phyloP scores from a whole-genome alignment of 129 eudicot genomes.

The Chrysanthemum seticuspe region DNA sequence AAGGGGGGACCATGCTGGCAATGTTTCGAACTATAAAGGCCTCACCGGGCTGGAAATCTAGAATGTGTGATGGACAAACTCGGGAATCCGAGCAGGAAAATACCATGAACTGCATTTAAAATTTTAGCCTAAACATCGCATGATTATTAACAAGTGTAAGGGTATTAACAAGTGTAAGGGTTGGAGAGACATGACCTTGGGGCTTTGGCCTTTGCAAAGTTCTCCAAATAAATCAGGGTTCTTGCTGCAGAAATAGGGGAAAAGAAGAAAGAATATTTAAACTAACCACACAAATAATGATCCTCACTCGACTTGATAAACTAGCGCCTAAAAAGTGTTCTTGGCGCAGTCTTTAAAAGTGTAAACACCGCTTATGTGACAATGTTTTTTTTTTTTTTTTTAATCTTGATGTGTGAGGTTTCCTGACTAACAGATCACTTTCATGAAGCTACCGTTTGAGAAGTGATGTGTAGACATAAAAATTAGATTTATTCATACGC shows the following conservation, averaged over 20 bases:
- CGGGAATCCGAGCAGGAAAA: slow-evolving; percentile 89
- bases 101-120: slow-evolving; percentile 64
- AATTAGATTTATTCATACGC: not conserved
- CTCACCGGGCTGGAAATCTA: slow-evolving; percentile 83
- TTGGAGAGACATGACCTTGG: slow-evolving; percentile 53
- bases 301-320: not conserved
- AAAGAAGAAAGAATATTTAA: not conserved
- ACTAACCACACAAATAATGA: not conserved
- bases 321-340: not conserved
- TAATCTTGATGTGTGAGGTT: too few species aligned
- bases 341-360: not conserved
- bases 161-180: not conserved
- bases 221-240: slow-evolving; percentile 55
- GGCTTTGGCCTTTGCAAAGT: slow-evolving; percentile 64
- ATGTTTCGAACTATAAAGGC: slow-evolving; percentile 82
- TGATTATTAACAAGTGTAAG: not conserved
- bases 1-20: slow-evolving; percentile 81
- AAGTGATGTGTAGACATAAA: too few species aligned
- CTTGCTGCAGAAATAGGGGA: slow-evolving; percentile 37
- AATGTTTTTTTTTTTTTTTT: too few species aligned
- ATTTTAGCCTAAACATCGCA: too few species aligned
- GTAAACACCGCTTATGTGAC: too few species aligned
- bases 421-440: too few species aligned
- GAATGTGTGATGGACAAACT: slow-evolving; percentile 79
- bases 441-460: too few species aligned